Percentiles rank a stretch among this genome's conserved stretches.
Evolutionary conservation across 345 rosid species (phyloP).

Genomic region (Hibiscus trionum): DNA sequence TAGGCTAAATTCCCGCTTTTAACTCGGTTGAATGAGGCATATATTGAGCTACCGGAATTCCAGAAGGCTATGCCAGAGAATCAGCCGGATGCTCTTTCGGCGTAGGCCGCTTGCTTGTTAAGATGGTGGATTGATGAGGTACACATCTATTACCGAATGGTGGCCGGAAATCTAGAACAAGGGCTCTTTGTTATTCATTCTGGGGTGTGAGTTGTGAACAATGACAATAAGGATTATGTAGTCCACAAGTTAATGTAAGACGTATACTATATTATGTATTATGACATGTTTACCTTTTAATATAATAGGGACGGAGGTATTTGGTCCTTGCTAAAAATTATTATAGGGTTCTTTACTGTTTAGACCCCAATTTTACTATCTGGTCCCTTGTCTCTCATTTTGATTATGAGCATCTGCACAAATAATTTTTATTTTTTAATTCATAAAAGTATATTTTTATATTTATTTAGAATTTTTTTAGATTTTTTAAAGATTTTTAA

Average conservation of each 20-base stretch:
- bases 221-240: background rate
- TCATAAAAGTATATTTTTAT: too few relatives aligned
- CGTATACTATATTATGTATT: too few relatives aligned
- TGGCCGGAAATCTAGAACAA: background rate
- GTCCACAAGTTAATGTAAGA: background rate
- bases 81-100: conserved; percentile 30
- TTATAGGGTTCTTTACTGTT: too few relatives aligned
- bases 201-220: background rate
- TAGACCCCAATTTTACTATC: too few relatives aligned
- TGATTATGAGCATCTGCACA: too few relatives aligned
- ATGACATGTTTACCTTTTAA: too few relatives aligned
- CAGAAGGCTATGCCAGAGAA: conserved; percentile 27
- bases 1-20: conserved; percentile 55
- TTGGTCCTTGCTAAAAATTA: too few relatives aligned
- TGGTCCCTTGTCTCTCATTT: too few relatives aligned
- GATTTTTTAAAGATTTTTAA: too few relatives aligned
- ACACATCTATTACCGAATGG: background rate
- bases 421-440: too few relatives aligned
- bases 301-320: too few relatives aligned
- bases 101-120: conserved; percentile 3
- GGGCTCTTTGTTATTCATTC: background rate
- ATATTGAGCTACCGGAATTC: conserved; percentile 38
- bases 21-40: conserved; percentile 49
- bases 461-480: too few relatives aligned
- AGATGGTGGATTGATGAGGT: conserved; percentile 6